Evolutionary conservation across 2,329 filamentous ascomycete genomes (phyloP).

Genomic region (Pseudovirgaria hyperparasitica): DNA sequence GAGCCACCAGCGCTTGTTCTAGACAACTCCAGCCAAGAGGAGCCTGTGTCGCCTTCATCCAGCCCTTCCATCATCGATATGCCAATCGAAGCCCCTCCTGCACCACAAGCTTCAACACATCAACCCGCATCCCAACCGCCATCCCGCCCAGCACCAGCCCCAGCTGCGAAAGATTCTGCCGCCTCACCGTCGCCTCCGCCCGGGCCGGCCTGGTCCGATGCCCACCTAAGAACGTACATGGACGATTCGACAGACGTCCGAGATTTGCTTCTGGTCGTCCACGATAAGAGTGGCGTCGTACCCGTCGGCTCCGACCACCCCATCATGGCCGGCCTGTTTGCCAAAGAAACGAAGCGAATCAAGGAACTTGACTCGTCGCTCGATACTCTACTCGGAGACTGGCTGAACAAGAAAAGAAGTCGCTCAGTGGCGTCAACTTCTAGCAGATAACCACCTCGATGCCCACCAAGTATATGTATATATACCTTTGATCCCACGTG

Average conservation of each 20-base stretch:
- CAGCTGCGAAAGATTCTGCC: slow-evolving; percentile 9
- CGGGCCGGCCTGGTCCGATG: slow-evolving; percentile 69
- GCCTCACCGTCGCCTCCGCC: slow-evolving; percentile 14
- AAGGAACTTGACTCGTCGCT: slow-evolving; percentile 82
- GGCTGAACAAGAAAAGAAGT: slow-evolving; percentile 44
- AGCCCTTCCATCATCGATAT: slow-evolving; percentile 58
- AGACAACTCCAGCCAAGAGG: slow-evolving; percentile 11
- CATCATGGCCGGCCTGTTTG: slow-evolving; percentile 66
- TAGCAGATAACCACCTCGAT: no score
- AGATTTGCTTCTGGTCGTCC: slow-evolving; percentile 81
- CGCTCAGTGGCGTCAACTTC: no score
- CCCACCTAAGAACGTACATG: slow-evolving; percentile 74
- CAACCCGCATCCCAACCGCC: slow-evolving; percentile 20
- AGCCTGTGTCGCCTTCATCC: slow-evolving; percentile 29
- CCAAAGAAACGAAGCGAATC: slow-evolving; percentile 73
- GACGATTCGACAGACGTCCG: slow-evolving; percentile 81
- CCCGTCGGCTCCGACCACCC: slow-evolving; percentile 78
- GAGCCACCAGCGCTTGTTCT: slow-evolving; percentile 19
- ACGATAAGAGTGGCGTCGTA: slow-evolving; percentile 75
- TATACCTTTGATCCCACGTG: no score
- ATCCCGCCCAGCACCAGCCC: slow-evolving; percentile 16
- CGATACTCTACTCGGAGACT: slow-evolving; percentile 74
- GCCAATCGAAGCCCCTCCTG: slow-evolving; percentile 52
- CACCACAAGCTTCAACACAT: slow-evolving; percentile 21
- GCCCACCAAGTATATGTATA: no score